Evolutionary conservation across 192 early-diverging fungal species (phyloP), one percentile per base, ranked within the genome.

Genomic region (Nowakowskiella sp.): DNA sequence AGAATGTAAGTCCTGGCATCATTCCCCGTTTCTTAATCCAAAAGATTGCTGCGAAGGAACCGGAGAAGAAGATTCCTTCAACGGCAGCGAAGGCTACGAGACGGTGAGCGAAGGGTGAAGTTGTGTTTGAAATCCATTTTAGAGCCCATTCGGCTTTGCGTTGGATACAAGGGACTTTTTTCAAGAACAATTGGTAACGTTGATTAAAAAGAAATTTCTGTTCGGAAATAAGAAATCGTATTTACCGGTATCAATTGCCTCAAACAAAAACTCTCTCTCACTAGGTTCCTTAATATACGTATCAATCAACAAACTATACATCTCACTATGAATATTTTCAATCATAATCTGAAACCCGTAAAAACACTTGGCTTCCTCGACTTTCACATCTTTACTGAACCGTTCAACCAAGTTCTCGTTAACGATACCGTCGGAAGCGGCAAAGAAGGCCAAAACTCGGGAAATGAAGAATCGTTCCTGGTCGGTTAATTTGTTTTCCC

Each of bases 21-120:
- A 96, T 67, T 16, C 92, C 94, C 59, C 92, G 87, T 80, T 98
- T 98, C 86, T 96, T 98, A 65, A 98, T 87, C 92, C 92, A 98
- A 63, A 98, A 98, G 77, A 98, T 98, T 23, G 94, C 81, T 1
- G 94, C 92, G 67, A 97, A 97, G 13, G 94, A 84, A 8, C 92
- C 94, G 55, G 88, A 92, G 73, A 95, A 97, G 79, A 97, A 97
- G 67, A 97, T 94, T 44, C 94, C 94, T 64, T 97, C 94, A 10
- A 98, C 92, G 19, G 89, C 92, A 42, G 92, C 92, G 77, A 98
- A 98, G 46, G 92, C 94, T 33, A 94, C 82, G 36, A 96, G 72
- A 46, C 94, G 84, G 54, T 90, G 85, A 46, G 88, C 90, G 76
- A 94, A 98, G 32, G 85, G 78, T 21, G 90, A 76, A 45, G 76